These are phyloP conservation scores for Pterocarpus macrocarpus DNA, from an alignment of 306 rosid genomes.

Conservation along the genomic window DNA sequence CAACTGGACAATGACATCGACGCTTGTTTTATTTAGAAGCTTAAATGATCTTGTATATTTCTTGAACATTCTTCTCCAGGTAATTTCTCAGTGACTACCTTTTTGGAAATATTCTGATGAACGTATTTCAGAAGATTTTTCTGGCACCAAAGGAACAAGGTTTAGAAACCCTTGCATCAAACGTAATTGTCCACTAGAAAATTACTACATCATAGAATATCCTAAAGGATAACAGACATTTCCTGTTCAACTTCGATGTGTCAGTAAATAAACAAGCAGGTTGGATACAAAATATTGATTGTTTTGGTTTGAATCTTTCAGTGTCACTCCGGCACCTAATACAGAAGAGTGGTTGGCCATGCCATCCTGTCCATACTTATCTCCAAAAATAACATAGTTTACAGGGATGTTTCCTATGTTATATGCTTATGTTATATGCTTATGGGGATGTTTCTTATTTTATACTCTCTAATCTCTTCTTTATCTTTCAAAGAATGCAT, in stretches of 20 bases:
- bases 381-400: background rate
- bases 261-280: background rate
- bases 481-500: background rate
- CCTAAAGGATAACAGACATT: background rate
- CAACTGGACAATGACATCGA: constrained; percentile 51
- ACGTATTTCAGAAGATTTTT: constrained; percentile 22
- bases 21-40: constrained; percentile 75
- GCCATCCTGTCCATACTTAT: background rate
- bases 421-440: too few species aligned
- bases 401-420: background rate
- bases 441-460: background rate
- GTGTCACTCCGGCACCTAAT: background rate
- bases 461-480: background rate
- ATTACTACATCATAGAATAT: constrained; percentile 8
- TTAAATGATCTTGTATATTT: constrained; percentile 73
- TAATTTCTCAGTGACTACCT: constrained; percentile 42
- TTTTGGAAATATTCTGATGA: background rate
- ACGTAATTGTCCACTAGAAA: constrained; percentile 9
- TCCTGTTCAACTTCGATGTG: constrained; percentile 2
- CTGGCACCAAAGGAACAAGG: background rate
- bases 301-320: background rate
- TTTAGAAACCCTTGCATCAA: background rate
- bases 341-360: background rate
- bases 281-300: background rate
- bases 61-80: constrained; percentile 87